phyloP scores from a whole-genome alignment of 305 asterid genomes.

The Solanum chacoense region DNA sequence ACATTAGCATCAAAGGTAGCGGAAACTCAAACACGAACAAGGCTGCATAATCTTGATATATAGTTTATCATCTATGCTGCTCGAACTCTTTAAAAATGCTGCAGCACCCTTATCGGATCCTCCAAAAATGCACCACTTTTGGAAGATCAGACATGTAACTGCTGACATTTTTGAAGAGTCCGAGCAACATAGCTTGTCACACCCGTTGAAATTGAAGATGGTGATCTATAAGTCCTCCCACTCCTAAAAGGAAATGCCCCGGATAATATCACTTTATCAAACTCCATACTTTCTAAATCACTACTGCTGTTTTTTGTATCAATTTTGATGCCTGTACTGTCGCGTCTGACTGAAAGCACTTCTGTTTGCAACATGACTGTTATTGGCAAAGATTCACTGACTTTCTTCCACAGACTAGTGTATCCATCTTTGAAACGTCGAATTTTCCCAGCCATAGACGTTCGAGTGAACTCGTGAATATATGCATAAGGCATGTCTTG shows the following conservation, averaged over 20 bases:
- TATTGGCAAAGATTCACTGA: conserved; percentile 38
- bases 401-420: conserved; percentile 55
- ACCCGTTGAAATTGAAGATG: conserved; percentile 25
- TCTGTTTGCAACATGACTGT: conserved; percentile 49
- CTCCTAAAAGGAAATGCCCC: conserved; percentile 57
- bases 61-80: background rate
- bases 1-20: conserved; percentile 1
- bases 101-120: background rate
- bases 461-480: conserved; percentile 64
- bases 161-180: background rate
- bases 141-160: background rate
- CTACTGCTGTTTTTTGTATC: conserved; percentile 20
- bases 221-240: conserved; percentile 51
- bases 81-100: background rate
- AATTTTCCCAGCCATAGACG: conserved; percentile 79
- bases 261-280: conserved; percentile 57
- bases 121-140: background rate
- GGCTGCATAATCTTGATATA: background rate
- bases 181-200: background rate
- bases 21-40: background rate
- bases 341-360: conserved; percentile 43
- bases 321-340: conserved; percentile 15
- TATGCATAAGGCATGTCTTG: conserved; percentile 81
- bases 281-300: conserved; percentile 22
- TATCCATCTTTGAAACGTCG: conserved; percentile 71